Percentiles rank a stretch among this genome's conserved stretches.
phyloP scores from a whole-genome alignment of 805 yeast species.

The Candida railenensis region DNA sequence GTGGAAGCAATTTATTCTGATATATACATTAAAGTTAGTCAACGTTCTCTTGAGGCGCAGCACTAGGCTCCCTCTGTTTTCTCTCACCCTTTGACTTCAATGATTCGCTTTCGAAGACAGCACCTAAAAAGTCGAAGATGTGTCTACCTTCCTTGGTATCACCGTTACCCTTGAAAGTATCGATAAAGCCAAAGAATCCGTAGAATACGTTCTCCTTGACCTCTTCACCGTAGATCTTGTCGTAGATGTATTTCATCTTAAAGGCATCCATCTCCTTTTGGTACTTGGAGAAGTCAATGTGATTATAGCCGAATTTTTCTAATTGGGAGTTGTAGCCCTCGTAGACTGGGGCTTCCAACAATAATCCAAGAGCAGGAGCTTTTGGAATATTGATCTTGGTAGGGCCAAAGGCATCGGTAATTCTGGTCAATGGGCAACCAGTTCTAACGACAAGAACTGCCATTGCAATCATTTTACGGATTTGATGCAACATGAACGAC shows the following conservation, averaged over 20 bases:
- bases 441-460: slow-evolving; percentile 83
- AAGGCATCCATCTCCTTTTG: slow-evolving; percentile 75
- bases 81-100: slow-evolving; percentile 14
- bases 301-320: slow-evolving; percentile 73
- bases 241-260: slow-evolving; percentile 86
- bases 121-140: slow-evolving; percentile 58
- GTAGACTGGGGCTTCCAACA: slow-evolving; percentile 89
- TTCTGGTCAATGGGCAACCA: slow-evolving; percentile 77
- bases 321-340: slow-evolving; percentile 76
- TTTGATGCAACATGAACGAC: slow-evolving; percentile 97
- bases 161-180: slow-evolving; percentile 54
- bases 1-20: not conserved
- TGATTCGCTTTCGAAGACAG: slow-evolving; percentile 37
- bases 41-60: slow-evolving; percentile 13
- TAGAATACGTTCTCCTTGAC: slow-evolving; percentile 82
- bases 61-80: not conserved
- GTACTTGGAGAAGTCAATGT: slow-evolving; percentile 65
- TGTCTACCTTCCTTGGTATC: slow-evolving; percentile 51
- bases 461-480: slow-evolving; percentile 97
- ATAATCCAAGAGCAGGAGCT: slow-evolving; percentile 93
- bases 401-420: slow-evolving; percentile 71
- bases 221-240: slow-evolving; percentile 89
- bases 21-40: slow-evolving; percentile 9
- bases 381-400: slow-evolving; percentile 87
- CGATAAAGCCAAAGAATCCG: slow-evolving; percentile 89